Evolutionary conservation across 2,329 filamentous ascomycete genomes (phyloP).

Genomic region (Nemania diffusa): DNA sequence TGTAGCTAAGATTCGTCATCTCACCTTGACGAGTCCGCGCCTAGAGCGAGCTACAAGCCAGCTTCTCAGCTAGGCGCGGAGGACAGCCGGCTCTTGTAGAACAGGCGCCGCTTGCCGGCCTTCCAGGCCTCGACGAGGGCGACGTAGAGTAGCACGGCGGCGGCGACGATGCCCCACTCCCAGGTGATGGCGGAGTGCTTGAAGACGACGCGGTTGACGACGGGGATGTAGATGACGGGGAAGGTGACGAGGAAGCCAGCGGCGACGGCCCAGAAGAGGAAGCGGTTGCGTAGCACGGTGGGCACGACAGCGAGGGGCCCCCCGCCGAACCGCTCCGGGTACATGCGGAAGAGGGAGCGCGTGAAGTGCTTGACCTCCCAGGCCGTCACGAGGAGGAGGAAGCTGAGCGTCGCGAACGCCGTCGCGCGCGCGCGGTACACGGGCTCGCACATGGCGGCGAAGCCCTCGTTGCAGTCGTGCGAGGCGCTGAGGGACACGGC

Average conservation of each 20-base stretch:
- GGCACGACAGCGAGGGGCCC: slow-evolving; percentile 60
- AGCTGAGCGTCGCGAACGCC: slow-evolving; percentile 75
- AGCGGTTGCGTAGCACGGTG: slow-evolving; percentile 75
- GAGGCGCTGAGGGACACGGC: slow-evolving; percentile 38
- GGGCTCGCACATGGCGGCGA: slow-evolving; percentile 60
- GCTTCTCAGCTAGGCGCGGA: background rate
- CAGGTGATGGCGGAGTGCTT: slow-evolving; percentile 75
- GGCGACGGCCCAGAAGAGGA: slow-evolving; percentile 72
- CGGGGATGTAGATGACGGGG: slow-evolving; percentile 74
- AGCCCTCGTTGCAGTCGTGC: slow-evolving; percentile 67
- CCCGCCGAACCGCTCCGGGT: slow-evolving; percentile 60
- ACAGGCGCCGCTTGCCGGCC: slow-evolving; percentile 67
- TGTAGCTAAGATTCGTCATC: slow-evolving; percentile 1
- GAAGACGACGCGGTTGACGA: slow-evolving; percentile 73
- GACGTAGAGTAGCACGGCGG: slow-evolving; percentile 69
- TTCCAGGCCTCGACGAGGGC: slow-evolving; percentile 75
- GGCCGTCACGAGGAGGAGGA: slow-evolving; percentile 73
- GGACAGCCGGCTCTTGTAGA: background rate
- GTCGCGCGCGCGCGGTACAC: slow-evolving; percentile 74
- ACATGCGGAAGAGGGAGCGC: slow-evolving; percentile 75
- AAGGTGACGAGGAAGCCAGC: slow-evolving; percentile 69
- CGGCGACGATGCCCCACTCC: slow-evolving; percentile 77
- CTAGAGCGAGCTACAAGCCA: background rate
- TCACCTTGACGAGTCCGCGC: slow-evolving; percentile 13
- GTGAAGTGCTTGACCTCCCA: slow-evolving; percentile 80